Conservation (phyloP, 805 yeast species). For the Ogataea thermomethanolica region DNA sequence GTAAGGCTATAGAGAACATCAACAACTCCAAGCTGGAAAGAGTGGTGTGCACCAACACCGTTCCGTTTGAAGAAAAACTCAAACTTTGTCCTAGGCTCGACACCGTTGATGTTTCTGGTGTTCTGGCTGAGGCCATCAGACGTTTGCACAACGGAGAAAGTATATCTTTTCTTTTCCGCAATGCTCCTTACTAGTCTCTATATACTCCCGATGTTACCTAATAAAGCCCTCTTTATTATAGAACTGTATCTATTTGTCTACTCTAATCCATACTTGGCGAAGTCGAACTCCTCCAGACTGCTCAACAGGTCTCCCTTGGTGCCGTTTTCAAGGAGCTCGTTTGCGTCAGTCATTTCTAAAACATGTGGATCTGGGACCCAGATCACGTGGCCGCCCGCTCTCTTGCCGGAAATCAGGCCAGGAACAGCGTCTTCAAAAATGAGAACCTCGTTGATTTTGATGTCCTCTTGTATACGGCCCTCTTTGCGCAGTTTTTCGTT, state of each 20-base stretch:
- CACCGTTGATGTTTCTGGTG: slow-evolving; percentile 67
- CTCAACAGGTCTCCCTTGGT: slow-evolving; percentile 54
- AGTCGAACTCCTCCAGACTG: slow-evolving; percentile 52
- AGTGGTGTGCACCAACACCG: slow-evolving; percentile 77
- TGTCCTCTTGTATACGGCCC: slow-evolving; percentile 37
- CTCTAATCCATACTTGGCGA: slow-evolving; percentile 42
- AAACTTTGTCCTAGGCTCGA: slow-evolving; percentile 59
- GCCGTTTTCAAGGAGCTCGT: slow-evolving; percentile 41
- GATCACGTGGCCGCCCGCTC: slow-evolving; percentile 80
- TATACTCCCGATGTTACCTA: too few relatives aligned
- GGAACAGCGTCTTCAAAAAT: slow-evolving; percentile 96
- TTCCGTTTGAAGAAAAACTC: slow-evolving; percentile 68
- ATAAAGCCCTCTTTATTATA: neutral
- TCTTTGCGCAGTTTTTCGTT: slow-evolving; percentile 48
- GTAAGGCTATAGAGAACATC: slow-evolving; percentile 68
- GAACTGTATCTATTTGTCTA: neutral
- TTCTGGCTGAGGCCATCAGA: slow-evolving; percentile 77
- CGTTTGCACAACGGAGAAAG: slow-evolving; percentile 87
- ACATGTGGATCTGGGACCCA: slow-evolving; percentile 94
- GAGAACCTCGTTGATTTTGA: slow-evolving; percentile 73
- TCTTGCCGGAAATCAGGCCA: slow-evolving; percentile 80
- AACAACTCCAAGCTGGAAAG: slow-evolving; percentile 63
- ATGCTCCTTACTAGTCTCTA: slow-evolving; percentile 45
- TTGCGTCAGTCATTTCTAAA: slow-evolving; percentile 46
- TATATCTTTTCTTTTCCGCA: slow-evolving; percentile 71